Conservation (phyloP, 495 filamentous ascomycete species). For the Penicillium chermesinum region DNA sequence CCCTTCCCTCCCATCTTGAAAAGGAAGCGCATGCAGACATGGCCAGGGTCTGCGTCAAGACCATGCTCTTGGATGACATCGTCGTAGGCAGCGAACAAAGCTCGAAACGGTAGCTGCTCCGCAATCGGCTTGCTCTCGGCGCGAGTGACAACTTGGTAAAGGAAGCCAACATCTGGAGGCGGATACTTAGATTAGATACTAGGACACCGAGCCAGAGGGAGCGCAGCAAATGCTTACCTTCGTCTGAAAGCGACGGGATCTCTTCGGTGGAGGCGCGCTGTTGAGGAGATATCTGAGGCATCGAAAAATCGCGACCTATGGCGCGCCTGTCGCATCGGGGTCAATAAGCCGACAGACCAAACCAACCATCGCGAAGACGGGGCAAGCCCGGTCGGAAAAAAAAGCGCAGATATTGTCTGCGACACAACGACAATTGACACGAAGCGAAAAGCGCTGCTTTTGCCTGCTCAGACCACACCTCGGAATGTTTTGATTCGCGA, state of each 20-base stretch:
- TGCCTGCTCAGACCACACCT: background rate
- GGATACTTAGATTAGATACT: slow-evolving; percentile 8
- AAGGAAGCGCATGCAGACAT: slow-evolving; percentile 68
- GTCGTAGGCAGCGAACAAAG: slow-evolving; percentile 77
- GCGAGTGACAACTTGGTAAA: slow-evolving; percentile 68
- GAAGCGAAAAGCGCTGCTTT: slow-evolving; percentile 1
- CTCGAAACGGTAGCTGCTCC: slow-evolving; percentile 64
- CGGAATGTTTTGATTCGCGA: slow-evolving; percentile 29
- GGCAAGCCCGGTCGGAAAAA: slow-evolving; percentile 1
- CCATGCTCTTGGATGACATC: slow-evolving; percentile 61
- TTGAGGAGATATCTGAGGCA: slow-evolving; percentile 52
- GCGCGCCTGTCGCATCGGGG: slow-evolving; percentile 47
- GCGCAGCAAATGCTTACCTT: slow-evolving; percentile 42
- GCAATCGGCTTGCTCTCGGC: slow-evolving; percentile 63
- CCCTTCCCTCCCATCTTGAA: slow-evolving; percentile 69
- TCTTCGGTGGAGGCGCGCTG: slow-evolving; percentile 46
- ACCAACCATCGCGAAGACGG: slow-evolving; percentile 40
- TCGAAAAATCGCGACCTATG: slow-evolving; percentile 52
- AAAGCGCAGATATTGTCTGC: slow-evolving; percentile 19
- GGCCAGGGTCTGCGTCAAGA: slow-evolving; percentile 64
- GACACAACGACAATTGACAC: slow-evolving; percentile 9
- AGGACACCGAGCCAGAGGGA: background rate
- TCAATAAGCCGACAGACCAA: slow-evolving; percentile 46
- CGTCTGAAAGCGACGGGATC: slow-evolving; percentile 53
- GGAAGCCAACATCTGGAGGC: slow-evolving; percentile 64